A percentile compares a stretch with the other conserved stretches of the same genome.
phyloP scores from a whole-genome alignment of 2,329 filamentous ascomycete species.

The Sordariomycetes sp. region DNA sequence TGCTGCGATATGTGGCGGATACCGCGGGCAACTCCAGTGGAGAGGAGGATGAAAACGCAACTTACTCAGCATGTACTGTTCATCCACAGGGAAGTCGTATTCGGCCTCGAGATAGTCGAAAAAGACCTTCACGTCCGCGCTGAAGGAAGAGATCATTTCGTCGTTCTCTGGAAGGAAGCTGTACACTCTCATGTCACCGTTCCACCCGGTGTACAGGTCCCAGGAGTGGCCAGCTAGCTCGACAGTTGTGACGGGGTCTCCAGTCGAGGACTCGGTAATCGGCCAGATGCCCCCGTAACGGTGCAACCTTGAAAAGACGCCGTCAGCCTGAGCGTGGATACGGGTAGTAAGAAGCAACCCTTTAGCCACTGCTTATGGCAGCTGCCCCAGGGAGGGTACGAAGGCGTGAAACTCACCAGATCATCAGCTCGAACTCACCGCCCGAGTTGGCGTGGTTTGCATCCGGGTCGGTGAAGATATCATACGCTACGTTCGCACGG shows the following conservation, averaged over 20 bases:
- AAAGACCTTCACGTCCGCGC: conserved; percentile 47
- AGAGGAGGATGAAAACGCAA: background rate
- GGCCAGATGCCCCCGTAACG: conserved; percentile 10
- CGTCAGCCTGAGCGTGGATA: no score
- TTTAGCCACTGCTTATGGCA: no score
- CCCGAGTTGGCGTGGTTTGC: conserved; percentile 23
- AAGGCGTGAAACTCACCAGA: no score
- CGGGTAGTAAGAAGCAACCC: no score
- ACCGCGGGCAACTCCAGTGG: no score
- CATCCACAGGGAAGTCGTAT: conserved; percentile 33
- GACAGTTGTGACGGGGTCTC: conserved; percentile 36
- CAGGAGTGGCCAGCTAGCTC: conserved; percentile 43
- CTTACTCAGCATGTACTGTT: conserved; percentile 37
- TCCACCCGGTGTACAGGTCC: conserved; percentile 48
- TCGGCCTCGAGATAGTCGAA: conserved; percentile 40
- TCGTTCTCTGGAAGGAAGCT: conserved; percentile 36
- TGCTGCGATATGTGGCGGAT: no score
- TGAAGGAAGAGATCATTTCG: conserved; percentile 37
- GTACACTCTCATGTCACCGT: conserved; percentile 52
- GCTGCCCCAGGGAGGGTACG: no score
- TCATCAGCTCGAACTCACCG: conserved; percentile 52
- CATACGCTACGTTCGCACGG: conserved; percentile 49
- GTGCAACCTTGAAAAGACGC: no score
- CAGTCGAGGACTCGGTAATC: no score
- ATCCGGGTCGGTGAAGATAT: conserved; percentile 42